Evolutionary conservation across 805 yeast species (phyloP).

Genomic region (Starmerella vaccinii): DNA sequence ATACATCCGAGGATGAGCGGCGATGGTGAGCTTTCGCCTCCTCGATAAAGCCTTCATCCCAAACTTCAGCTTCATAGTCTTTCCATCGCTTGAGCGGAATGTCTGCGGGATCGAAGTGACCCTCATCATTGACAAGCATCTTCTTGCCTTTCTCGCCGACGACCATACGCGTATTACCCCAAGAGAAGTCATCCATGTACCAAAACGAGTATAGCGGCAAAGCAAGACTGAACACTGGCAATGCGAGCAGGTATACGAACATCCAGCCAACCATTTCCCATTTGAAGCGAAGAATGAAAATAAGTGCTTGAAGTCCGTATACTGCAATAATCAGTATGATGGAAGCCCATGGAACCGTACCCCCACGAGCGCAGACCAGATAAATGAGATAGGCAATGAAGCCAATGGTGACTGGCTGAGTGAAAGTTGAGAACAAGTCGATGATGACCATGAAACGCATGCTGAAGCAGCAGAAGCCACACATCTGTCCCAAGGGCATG

Average conservation of each 20-base stretch:
- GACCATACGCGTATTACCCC: conserved; percentile 56
- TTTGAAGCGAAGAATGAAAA: conserved; percentile 39
- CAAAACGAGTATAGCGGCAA: conserved; percentile 51
- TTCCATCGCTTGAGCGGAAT: conserved; percentile 50
- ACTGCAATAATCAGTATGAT: conserved; percentile 44
- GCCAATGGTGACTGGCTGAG: conserved; percentile 51
- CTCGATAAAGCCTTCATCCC: conserved; percentile 24
- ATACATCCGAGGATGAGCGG: conserved; percentile 11
- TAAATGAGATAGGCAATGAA: conserved; percentile 42
- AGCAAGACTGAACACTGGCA: conserved; percentile 50
- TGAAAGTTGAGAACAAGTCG: conserved; percentile 49
- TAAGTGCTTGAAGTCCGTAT: conserved; percentile 48
- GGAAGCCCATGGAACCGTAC: conserved; percentile 47
- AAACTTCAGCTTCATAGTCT: conserved; percentile 45
- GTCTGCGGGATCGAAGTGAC: conserved; percentile 45
- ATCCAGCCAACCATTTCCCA: conserved; percentile 47
- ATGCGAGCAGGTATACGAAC: conserved; percentile 45
- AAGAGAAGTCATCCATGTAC: conserved; percentile 57
- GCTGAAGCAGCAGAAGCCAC: conserved; percentile 57
- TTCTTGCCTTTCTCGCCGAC: conserved; percentile 44
- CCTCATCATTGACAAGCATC: conserved; percentile 39
- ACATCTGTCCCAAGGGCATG: conserved; percentile 47
- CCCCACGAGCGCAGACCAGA: conserved; percentile 38
- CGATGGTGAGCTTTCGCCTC: not conserved
- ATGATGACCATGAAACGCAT: conserved; percentile 51